Base-by-base conservation (phyloP, 1,139 yeast species). In the Schwanniomyces etchellsii region DNA sequence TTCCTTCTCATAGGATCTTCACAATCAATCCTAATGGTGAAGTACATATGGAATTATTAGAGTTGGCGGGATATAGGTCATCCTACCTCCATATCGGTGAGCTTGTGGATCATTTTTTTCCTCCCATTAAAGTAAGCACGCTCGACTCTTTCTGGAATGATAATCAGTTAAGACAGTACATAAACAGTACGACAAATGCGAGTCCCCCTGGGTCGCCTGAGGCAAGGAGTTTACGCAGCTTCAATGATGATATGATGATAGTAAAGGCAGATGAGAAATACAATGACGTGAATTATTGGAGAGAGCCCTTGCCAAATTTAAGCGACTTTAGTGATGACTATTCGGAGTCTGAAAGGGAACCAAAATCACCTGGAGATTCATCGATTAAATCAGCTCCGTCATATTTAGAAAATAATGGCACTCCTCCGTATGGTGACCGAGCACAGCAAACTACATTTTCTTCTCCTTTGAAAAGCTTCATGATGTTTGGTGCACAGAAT, bases 1-100 rank as follows among this genome's bases (percentile, higher is more conserved):
- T 93, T 5, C 98, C 98, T 2, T 80, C 95, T 20, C 93, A 96
- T 26, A 70, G 96, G 39, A 89, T 93, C 28, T 93, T 93, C 53
- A 93, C 99, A 4, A 93, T 93, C 44, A 91, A 93, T 47, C 91
- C 97, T 0, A 86, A 85, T 40, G 96, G 97, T 2, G 98, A 93
- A 44, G 98, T 93, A 20, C 96, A 86, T 62, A 82, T 93, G 95
- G 98, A 93, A 57, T 70, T 93, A 43, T 66, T 93, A 35, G 97
- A 93, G 52, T 67, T 93, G 48, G 95, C 97, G 0, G 98, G 98
- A 4, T 84, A 84, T 52, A 83, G 76, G 50, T 81, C 94, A 31
- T 79, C 94, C 0, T 93, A 93, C 52, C 76, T 93, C 33, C 81
- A 79, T 42, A 91, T 93, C 52, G 88, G 94, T 26, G 97, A 91